These are phyloP conservation scores for Ustilaginoidea virens DNA, from an alignment of 2,329 filamentous ascomycete genomes.

Conservation along the genomic window DNA sequence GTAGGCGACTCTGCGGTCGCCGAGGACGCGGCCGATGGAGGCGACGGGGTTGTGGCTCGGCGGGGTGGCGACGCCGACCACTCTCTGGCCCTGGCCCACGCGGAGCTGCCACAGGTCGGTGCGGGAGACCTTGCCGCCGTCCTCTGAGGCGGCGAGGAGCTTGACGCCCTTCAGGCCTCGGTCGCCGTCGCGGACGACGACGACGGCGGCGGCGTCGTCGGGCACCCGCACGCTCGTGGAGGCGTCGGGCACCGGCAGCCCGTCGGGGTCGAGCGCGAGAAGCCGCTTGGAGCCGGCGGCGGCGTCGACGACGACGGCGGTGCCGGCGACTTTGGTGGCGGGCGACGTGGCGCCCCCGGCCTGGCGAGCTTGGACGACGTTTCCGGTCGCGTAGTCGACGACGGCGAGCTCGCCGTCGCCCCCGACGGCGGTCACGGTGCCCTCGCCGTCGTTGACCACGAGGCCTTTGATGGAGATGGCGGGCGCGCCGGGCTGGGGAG, in stretches of 20 bases:
- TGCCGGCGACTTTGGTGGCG: slow-evolving; percentile 15
- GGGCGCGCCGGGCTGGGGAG: slow-evolving; percentile 34
- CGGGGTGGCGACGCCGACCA: slow-evolving; percentile 52
- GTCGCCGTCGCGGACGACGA: slow-evolving; percentile 35
- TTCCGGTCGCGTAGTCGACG: slow-evolving; percentile 38
- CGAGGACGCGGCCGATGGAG: slow-evolving; percentile 86
- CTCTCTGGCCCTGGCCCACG: slow-evolving; percentile 47
- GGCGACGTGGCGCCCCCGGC: no score
- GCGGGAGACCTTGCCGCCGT: slow-evolving; percentile 23
- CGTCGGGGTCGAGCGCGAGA: slow-evolving; percentile 35
- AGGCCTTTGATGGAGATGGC: slow-evolving; percentile 54
- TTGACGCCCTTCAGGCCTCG: slow-evolving; percentile 39
- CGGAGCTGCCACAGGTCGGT: slow-evolving; percentile 58
- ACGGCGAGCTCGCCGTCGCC: slow-evolving; percentile 46
- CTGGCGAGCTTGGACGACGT: slow-evolving; percentile 13
- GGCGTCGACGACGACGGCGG: slow-evolving; percentile 35
- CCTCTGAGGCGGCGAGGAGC: slow-evolving; percentile 30
- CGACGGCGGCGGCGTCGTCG: slow-evolving; percentile 37
- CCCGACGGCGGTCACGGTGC: slow-evolving; percentile 41
- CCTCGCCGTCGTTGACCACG: slow-evolving; percentile 39
- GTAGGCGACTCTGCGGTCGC: slow-evolving; percentile 85
- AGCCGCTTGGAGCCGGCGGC: slow-evolving; percentile 37
- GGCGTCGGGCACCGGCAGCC: slow-evolving; percentile 28
- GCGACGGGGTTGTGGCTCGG: slow-evolving; percentile 74
- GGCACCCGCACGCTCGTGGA: slow-evolving; percentile 29